Evolutionary conservation across 1,284 basidiomycete species (phyloP).

Genomic region (Kalmanozyma brasiliensis): DNA sequence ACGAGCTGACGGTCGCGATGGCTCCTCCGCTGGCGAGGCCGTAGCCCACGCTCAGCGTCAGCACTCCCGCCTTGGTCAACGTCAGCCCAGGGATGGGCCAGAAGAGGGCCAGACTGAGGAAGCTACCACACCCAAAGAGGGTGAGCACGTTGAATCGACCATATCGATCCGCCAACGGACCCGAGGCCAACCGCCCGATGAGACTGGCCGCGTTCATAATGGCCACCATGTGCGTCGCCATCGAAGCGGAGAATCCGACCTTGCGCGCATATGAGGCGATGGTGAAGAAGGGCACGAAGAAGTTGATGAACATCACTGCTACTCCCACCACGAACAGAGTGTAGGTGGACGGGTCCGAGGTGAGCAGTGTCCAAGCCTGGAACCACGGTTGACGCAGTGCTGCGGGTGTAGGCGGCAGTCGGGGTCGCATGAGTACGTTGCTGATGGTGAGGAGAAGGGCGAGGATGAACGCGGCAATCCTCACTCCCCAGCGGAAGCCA

Average conservation of each 20-base stretch:
- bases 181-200: constrained; percentile 34
- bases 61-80: constrained; percentile 37
- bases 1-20: constrained; percentile 38
- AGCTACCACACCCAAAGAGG: constrained; percentile 24
- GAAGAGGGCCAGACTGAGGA: constrained; percentile 28
- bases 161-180: constrained; percentile 32
- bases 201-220: constrained; percentile 46
- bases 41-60: constrained; percentile 25
- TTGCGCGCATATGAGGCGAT: constrained; percentile 43
- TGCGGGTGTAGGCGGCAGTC: constrained; percentile 17
- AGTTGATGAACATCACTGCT: constrained; percentile 43
- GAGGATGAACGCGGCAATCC: constrained; percentile 35
- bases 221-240: constrained; percentile 40
- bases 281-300: constrained; percentile 49
- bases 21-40: constrained; percentile 35
- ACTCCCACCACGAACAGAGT: constrained; percentile 36
- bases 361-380: constrained; percentile 20
- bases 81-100: constrained; percentile 45
- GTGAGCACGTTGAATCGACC: constrained; percentile 42
- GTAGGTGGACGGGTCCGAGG: constrained; percentile 23
- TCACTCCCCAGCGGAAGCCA: constrained; percentile 38
- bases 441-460: constrained; percentile 35
- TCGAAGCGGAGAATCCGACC: constrained; percentile 20
- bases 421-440: constrained; percentile 34
- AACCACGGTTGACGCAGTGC: constrained; percentile 29